These are phyloP conservation scores for Glycine tomentella DNA, from an alignment of 306 rosid genomes.

Conservation along the genomic window DNA sequence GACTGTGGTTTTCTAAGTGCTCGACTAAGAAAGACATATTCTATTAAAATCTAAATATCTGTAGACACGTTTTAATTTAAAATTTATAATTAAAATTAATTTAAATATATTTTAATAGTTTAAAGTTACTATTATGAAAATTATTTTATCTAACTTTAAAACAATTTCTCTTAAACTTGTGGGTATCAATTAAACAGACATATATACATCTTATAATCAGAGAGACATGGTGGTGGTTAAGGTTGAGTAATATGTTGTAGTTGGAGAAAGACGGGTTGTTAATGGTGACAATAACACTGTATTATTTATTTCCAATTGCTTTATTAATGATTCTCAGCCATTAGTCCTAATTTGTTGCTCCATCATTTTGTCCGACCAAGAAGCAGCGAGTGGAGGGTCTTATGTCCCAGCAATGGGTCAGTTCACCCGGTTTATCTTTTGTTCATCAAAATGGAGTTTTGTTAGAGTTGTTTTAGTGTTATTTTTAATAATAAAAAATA, in stretches of 20 bases:
- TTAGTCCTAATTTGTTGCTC: neutral
- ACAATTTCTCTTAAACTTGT: neutral
- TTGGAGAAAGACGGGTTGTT: constrained; percentile 29
- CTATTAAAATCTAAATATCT: neutral
- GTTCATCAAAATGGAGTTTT: neutral
- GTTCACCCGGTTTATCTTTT: neutral
- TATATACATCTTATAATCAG: neutral
- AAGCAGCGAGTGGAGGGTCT: neutral
- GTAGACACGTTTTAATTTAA: neutral
- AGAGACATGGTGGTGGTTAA: constrained; percentile 40
- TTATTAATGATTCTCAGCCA: constrained; percentile 18
- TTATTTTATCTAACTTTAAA: neutral
- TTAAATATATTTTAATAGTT: neutral
- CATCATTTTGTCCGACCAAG: neutral
- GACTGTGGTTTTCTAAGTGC: neutral
- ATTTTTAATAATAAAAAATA: no score
- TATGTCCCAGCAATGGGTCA: neutral
- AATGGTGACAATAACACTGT: constrained; percentile 31
- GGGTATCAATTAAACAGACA: neutral
- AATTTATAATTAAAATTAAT: neutral
- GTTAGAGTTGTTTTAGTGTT: no score
- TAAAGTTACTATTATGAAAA: neutral
- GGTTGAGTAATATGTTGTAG: neutral
- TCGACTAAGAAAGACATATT: neutral
- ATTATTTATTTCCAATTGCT: constrained; percentile 18